These are phyloP conservation scores for Juncus effusus DNA, from an alignment of 176 grass and related monocot genomes.

Conservation along the genomic window DNA sequence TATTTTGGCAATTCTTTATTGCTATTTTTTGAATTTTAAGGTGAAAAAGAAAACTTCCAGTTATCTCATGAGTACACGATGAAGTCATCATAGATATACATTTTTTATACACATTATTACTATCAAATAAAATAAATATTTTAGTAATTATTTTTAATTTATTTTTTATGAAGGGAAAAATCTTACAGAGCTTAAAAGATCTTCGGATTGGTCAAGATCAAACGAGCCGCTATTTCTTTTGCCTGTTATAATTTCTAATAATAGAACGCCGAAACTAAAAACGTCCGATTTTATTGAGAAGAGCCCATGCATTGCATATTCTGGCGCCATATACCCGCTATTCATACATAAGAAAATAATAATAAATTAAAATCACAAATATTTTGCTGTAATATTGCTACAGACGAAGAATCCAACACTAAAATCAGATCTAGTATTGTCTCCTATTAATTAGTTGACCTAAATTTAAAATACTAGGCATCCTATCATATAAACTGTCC, in stretches of 20 bases:
- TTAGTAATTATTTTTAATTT: neutral
- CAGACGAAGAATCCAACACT: too few species aligned
- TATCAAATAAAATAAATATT: neutral
- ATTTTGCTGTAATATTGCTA: too few species aligned
- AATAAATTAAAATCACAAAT: neutral
- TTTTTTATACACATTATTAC: neutral
- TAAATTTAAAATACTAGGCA: too few species aligned
- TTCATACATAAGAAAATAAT: conserved; percentile 2
- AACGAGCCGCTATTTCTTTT: conserved; percentile 36
- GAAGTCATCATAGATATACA: neutral
- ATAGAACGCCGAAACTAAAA: conserved; percentile 55
- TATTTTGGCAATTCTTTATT: neutral
- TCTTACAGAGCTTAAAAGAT: conserved; percentile 43
- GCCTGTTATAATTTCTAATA: conserved; percentile 62
- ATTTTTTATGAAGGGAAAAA: neutral
- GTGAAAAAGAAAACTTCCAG: neutral
- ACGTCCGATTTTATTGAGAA: conserved; percentile 62
- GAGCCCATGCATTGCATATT: conserved; percentile 56
- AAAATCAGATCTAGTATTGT: too few species aligned
- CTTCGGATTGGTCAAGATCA: conserved; percentile 33
- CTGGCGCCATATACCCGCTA: conserved; percentile 37
- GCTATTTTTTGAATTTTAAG: neutral
- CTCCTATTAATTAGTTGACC: too few species aligned
- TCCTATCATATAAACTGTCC: too few species aligned
- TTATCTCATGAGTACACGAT: neutral